Evolutionary conservation across 202 grass and related monocot species (phyloP).

Genomic region (Setaria italica): DNA sequence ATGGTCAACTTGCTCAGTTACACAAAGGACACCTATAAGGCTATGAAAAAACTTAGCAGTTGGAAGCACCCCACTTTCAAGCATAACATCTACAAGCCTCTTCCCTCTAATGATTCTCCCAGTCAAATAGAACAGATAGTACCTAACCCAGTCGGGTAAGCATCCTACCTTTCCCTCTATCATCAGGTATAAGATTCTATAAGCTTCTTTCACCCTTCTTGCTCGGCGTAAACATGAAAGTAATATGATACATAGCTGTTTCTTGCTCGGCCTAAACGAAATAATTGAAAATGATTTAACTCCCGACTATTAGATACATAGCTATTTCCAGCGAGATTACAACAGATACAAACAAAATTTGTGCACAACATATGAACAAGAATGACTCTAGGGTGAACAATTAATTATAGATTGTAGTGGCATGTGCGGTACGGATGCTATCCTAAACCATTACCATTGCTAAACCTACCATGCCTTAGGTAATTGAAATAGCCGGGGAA

Average conservation of each 20-base stretch:
- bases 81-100: constrained; percentile 65
- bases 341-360: no score
- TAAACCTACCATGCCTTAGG: no score
- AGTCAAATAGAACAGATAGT: constrained; percentile 73
- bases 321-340: no score
- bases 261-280: no score
- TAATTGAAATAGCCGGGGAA: no score
- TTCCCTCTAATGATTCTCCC: constrained; percentile 65
- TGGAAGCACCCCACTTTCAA: constrained; percentile 56
- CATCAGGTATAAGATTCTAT: constrained; percentile 67
- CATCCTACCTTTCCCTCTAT: constrained; percentile 58
- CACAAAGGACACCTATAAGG: constrained; percentile 70
- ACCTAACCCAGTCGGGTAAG: constrained; percentile 73
- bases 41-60: constrained; percentile 62
- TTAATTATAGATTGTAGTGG: no score
- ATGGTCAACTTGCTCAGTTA: constrained; percentile 60
- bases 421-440: no score
- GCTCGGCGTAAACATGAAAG: constrained; percentile 70
- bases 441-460: no score
- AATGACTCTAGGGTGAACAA: no score
- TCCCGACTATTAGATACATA: no score
- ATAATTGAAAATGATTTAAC: no score
- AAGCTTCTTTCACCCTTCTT: constrained; percentile 79
- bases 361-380: no score
- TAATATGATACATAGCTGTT: constrained; percentile 37